Percentiles rank a stretch among this genome's conserved stretches.
Evolutionary conservation across 2,329 filamentous ascomycete genomes (phyloP).

Genomic region (Hansfordia pulvinata): DNA sequence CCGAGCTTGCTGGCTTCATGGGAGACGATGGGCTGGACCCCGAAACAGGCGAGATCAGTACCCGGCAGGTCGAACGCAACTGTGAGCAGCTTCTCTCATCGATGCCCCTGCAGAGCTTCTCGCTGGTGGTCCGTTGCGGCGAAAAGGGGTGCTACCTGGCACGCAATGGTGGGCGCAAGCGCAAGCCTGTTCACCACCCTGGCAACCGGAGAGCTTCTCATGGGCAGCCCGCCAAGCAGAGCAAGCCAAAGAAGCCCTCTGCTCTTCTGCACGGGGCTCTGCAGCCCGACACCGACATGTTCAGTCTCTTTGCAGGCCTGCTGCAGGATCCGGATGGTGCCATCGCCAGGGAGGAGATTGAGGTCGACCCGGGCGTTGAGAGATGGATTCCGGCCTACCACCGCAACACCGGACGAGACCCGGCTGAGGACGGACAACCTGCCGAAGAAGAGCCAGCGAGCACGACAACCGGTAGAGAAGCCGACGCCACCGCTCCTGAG

Average conservation of each 20-base stretch:
- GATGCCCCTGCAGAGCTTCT: slow-evolving; percentile 51
- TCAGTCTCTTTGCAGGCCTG: slow-evolving; percentile 44
- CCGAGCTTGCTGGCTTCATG: slow-evolving; percentile 81
- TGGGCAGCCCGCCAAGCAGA: no score
- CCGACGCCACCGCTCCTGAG: no score
- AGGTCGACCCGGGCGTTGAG: slow-evolving; percentile 50
- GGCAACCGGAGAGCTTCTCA: no score
- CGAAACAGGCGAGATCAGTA: slow-evolving; percentile 38
- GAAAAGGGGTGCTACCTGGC: slow-evolving; percentile 59
- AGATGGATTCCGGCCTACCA: slow-evolving; percentile 74
- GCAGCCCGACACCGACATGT: slow-evolving; percentile 48
- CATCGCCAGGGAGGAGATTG: slow-evolving; percentile 42
- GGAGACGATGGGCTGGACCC: slow-evolving; percentile 42
- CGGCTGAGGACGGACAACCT: slow-evolving; percentile 16
- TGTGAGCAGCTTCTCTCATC: slow-evolving; percentile 49
- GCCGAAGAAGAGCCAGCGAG: slow-evolving; percentile 11
- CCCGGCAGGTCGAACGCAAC: slow-evolving; percentile 36
- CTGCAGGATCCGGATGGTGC: slow-evolving; percentile 37
- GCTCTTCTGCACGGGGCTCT: slow-evolving; percentile 32
- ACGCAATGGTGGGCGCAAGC: slow-evolving; percentile 39
- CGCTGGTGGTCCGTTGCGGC: slow-evolving; percentile 57
- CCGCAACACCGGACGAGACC: slow-evolving; percentile 10
- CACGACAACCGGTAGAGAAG: no score
- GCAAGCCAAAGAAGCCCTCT: slow-evolving; percentile 32
- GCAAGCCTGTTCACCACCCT: slow-evolving; percentile 12